A percentile compares a stretch with the other conserved stretches of the same genome.
Conservation (phyloP, 148 eudicot genomes). For the Rhododendron kiyosumense region DNA sequence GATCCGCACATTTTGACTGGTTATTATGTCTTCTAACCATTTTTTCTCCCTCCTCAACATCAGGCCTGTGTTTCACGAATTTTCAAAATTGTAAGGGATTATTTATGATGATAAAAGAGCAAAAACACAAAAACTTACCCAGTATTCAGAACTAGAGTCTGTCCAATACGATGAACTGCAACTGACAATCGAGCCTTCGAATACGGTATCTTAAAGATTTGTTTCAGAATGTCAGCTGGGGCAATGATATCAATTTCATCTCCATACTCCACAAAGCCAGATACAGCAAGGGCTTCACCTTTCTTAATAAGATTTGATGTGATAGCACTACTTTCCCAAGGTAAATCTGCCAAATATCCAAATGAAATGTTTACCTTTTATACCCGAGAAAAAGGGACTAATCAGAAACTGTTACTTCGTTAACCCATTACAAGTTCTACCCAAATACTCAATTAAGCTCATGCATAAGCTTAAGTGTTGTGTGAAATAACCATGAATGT, state of each 20-base stretch:
- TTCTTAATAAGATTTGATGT: slow-evolving; percentile 61
- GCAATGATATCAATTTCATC: slow-evolving; percentile 96
- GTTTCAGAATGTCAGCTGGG: slow-evolving; percentile 91
- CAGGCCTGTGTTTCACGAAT: slow-evolving; percentile 61
- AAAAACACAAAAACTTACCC: slow-evolving; percentile 49
- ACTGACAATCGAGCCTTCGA: slow-evolving; percentile 80
- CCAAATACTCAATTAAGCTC: background rate
- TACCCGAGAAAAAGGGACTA: background rate
- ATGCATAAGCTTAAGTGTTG: background rate
- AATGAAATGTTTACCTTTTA: background rate
- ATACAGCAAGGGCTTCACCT: slow-evolving; percentile 92
- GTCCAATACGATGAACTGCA: slow-evolving; percentile 95
- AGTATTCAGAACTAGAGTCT: slow-evolving; percentile 73
- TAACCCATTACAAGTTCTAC: background rate
- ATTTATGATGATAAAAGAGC: background rate
- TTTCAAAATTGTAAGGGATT: background rate
- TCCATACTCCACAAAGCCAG: slow-evolving; percentile 85
- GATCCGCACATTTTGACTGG: slow-evolving; percentile 74
- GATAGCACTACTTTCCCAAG: slow-evolving; percentile 60
- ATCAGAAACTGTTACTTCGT: background rate
- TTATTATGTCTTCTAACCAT: slow-evolving; percentile 61
- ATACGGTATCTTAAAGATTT: slow-evolving; percentile 95
- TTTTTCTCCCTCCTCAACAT: slow-evolving; percentile 88
- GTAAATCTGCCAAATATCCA: slow-evolving; percentile 45
- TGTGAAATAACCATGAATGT: background rate